A percentile compares a stretch with the other conserved stretches of the same genome.
Conservation (phyloP, 2,329 filamentous ascomycete genomes). For the Aspergillus caelatus region DNA sequence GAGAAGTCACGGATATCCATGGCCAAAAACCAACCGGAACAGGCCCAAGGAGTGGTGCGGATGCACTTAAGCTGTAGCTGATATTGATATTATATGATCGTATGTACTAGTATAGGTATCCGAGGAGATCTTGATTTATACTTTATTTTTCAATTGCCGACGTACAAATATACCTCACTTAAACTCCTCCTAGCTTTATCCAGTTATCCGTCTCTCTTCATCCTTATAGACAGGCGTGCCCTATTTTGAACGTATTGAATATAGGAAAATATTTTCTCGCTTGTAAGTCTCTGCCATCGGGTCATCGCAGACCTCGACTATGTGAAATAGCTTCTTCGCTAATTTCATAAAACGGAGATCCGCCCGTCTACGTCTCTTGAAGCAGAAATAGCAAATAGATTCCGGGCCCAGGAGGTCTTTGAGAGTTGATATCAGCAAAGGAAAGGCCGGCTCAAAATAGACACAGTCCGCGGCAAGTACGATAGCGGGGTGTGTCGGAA, state of each 20-base stretch:
- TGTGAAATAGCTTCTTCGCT: slow-evolving; percentile 67
- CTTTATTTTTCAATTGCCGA: background rate
- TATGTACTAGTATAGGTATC: background rate
- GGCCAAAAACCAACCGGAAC: slow-evolving; percentile 67
- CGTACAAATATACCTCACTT: background rate
- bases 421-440: slow-evolving; percentile 78
- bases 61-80: slow-evolving; percentile 40
- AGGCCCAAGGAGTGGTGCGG: slow-evolving; percentile 28
- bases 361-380: slow-evolving; percentile 86
- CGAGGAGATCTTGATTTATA: background rate
- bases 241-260: slow-evolving; percentile 35
- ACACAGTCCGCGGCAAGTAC: slow-evolving; percentile 96
- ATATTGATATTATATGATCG: background rate
- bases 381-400: slow-evolving; percentile 83
- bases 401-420: slow-evolving; percentile 68
- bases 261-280: slow-evolving; percentile 45
- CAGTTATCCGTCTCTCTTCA: background rate
- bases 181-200: background rate
- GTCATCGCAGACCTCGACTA: slow-evolving; percentile 65
- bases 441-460: slow-evolving; percentile 95
- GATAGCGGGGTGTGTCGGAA: slow-evolving; percentile 65
- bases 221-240: slow-evolving; percentile 8
- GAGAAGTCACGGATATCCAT: slow-evolving; percentile 79
- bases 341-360: slow-evolving; percentile 75
- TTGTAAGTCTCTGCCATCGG: slow-evolving; percentile 36